These are phyloP conservation scores for Actinomortierella ambigua DNA, from an alignment of 371 early-diverging fungal genomes.

Conservation along the genomic window DNA sequence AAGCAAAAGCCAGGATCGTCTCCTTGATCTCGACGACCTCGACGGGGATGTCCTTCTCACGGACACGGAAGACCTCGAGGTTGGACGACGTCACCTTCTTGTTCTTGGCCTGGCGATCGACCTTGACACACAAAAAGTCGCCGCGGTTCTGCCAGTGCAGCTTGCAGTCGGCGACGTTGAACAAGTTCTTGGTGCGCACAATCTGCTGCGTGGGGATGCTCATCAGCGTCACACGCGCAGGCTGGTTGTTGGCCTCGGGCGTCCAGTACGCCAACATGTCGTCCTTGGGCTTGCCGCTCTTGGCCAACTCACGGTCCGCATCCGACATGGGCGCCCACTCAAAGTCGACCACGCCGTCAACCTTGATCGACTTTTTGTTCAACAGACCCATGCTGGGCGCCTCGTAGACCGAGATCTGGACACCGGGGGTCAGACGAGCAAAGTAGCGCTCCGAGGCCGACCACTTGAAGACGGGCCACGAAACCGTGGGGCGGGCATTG, in stretches of 20 bases:
- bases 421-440: constrained; percentile 85
- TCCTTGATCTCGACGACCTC: constrained; percentile 94
- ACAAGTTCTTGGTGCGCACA: constrained; percentile 95
- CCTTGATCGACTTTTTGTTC: constrained; percentile 93
- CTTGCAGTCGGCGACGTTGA: constrained; percentile 88
- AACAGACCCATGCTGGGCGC: constrained; percentile 91
- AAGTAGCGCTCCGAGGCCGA: constrained; percentile 92
- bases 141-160: constrained; percentile 94
- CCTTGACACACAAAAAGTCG: constrained; percentile 89
- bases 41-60: constrained; percentile 93
- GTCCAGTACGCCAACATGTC: constrained; percentile 94
- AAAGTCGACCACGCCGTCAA: constrained; percentile 89
- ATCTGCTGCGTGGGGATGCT: constrained; percentile 83
- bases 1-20: constrained; percentile 81
- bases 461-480: constrained; percentile 98
- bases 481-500: constrained; percentile 65
- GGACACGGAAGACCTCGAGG: constrained; percentile 92
- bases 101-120: constrained; percentile 90
- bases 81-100: constrained; percentile 91
- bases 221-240: constrained; percentile 94
- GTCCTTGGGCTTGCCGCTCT: constrained; percentile 60
- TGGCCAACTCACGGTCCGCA: constrained; percentile 16
- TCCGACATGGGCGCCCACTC: constrained; percentile 82
- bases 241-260: constrained; percentile 93
- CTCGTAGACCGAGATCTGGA: constrained; percentile 88